Conservation (phyloP, 78 protist species). For the Dictyostelium purpureum region DNA sequence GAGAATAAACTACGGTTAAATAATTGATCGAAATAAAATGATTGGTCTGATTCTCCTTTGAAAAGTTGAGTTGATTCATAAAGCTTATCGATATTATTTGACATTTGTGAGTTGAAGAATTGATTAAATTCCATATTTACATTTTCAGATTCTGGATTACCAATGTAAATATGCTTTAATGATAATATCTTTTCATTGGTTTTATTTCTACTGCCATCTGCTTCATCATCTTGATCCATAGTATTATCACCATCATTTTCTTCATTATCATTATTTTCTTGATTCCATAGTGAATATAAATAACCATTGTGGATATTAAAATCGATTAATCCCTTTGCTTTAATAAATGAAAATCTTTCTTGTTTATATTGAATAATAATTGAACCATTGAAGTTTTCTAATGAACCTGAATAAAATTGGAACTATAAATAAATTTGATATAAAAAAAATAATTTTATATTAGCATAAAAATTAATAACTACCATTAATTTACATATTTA, state of each 20-base stretch:
- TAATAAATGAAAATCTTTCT: conserved; percentile 45
- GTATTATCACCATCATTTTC: not conserved
- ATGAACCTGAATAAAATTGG: conserved; percentile 35
- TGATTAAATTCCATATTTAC: conserved; percentile 48
- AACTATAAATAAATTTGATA: not conserved
- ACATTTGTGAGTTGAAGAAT: conserved; percentile 1
- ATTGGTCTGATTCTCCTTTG: conserved; percentile 18
- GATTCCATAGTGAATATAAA: conserved; percentile 40
- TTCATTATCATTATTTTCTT: not conserved
- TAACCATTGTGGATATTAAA: conserved; percentile 9
- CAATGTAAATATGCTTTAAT: conserved; percentile 30
- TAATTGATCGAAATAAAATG: conserved; percentile 3
- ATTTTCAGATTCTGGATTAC: conserved; percentile 4
- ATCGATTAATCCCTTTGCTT: conserved; percentile 26
- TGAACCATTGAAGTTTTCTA: not conserved
- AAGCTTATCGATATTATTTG: not conserved
- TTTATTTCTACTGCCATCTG: not conserved
- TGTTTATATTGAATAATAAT: not conserved
- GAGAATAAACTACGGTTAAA: conserved; percentile 42
- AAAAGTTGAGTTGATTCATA: conserved; percentile 9
- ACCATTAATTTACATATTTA: not conserved
- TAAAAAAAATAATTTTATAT: no score
- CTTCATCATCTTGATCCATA: not conserved
- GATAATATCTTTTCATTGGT: not conserved
- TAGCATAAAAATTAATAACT: no score